Evolutionary conservation across 2,329 filamentous ascomycete species (phyloP), one percentile per base, ranked within the genome.

Genomic region (Colletotrichum coccodes): DNA sequence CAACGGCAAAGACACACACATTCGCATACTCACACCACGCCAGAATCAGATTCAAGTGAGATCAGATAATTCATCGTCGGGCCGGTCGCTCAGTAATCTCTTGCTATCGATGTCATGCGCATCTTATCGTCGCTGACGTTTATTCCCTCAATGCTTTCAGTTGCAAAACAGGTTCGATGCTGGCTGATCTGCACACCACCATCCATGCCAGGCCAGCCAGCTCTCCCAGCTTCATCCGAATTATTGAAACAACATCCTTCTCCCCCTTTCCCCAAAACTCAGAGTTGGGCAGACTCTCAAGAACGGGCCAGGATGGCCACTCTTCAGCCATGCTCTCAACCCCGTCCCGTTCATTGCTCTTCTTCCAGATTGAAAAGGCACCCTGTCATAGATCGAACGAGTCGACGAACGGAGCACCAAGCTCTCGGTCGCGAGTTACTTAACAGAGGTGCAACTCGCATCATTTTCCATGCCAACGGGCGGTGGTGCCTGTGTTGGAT

Each of bases 361-460:
- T 53, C 49, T 18, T 21, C 40, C 26, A 26, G 26, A 26, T n/a
- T n/a, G 26, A 36, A 53, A 52, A 32, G 16, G 36, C 23, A 38
- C 65, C 65, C 62, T 69, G 66, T 60, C 42, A 40, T 42, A 49
- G 61, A 69, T 69, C 66, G 32, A 59, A 53, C 49, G 47, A 66
- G 40, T 49, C 42, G 23, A 57, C 26, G 11, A 47, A 36, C n/a
- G 47, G 30, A 40, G 52, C 47, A 34, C 65, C 49, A 54, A 68
- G 42, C 54, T 59, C 61, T 60, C 66, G 66, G 66, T 57, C 34
- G 40, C 36, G 49, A 42, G 44, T 36, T 54, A 36, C 61, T 60
- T 7, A 56, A 63, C 60, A 53, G 16, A 58, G 32, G 60, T 49
- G 26, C 11, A 54, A 60, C 50, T 60, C 28, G 38, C 66, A 65